Conservation (phyloP, 2,329 filamentous ascomycete genomes). For the Tolypocladium ovalisporum region DNA sequence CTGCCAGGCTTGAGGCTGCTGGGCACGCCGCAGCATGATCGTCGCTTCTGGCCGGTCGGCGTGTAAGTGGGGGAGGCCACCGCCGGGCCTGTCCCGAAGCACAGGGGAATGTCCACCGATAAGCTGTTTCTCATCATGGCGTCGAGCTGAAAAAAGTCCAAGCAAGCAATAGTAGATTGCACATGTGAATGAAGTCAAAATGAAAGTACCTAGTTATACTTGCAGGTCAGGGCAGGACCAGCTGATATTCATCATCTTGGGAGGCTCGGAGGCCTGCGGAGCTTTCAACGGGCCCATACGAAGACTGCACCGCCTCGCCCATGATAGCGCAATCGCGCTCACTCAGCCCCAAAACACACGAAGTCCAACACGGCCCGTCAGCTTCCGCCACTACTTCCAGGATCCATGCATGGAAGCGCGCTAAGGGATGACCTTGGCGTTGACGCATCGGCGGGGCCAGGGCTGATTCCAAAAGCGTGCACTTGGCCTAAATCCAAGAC, state of each 20-base stretch:
- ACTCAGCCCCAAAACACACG: background rate
- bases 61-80: background rate
- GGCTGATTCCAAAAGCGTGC: background rate
- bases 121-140: background rate
- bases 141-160: no score
- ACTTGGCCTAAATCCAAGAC: background rate
- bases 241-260: background rate
- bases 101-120: background rate
- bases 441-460: background rate
- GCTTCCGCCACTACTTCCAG: background rate
- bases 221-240: background rate
- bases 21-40: conserved; percentile 5
- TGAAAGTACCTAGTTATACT: no score
- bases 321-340: background rate
- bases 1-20: conserved; percentile 14
- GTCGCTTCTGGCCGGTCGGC: background rate
- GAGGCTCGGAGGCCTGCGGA: background rate
- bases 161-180: no score
- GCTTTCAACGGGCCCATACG: background rate
- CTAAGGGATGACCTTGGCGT: no score
- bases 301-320: background rate
- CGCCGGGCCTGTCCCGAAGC: background rate
- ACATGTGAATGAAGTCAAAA: no score
- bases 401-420: background rate
- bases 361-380: background rate